Conservation (phyloP, 352 stramenopile species). For the Blastocystis sp. region DNA sequence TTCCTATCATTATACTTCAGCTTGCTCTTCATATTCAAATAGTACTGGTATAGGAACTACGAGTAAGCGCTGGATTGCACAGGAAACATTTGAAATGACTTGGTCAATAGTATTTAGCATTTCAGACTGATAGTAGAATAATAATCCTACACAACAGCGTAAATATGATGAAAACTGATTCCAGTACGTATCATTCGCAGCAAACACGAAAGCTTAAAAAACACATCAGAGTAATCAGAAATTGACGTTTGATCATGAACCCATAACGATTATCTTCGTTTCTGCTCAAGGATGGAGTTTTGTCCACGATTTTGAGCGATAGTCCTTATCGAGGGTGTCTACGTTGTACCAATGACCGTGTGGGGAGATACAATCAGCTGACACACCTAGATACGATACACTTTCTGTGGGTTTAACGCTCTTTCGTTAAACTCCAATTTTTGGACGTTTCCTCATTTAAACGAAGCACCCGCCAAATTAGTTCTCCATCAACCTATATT, state of each 20-base stretch:
- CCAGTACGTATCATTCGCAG: no score
- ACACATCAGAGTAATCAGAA: no score
- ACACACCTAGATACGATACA: slow-evolving; percentile 35
- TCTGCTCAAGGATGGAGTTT: neutral
- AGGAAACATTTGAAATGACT: neutral
- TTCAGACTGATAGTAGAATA: neutral
- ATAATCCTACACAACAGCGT: no score
- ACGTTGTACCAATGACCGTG: slow-evolving; percentile 54
- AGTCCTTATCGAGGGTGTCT: slow-evolving; percentile 54
- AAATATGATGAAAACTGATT: no score
- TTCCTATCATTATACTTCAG: neutral
- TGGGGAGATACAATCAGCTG: slow-evolving; percentile 58
- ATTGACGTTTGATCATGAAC: neutral
- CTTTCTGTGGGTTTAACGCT: neutral
- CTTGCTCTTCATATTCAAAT: neutral
- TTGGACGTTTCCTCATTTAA: slow-evolving; percentile 6
- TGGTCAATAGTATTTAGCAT: slow-evolving; percentile 3
- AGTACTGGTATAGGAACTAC: slow-evolving; percentile 8
- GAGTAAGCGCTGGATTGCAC: neutral
- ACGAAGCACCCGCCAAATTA: slow-evolving; percentile 52
- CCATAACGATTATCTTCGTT: slow-evolving; percentile 1
- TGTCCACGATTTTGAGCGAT: neutral
- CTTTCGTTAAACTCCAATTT: neutral
- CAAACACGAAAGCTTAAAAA: no score
- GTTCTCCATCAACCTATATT: neutral